Base-by-base conservation (phyloP, 371 early-diverging fungal species). In the Apophysomyces trapeziformis region DNA sequence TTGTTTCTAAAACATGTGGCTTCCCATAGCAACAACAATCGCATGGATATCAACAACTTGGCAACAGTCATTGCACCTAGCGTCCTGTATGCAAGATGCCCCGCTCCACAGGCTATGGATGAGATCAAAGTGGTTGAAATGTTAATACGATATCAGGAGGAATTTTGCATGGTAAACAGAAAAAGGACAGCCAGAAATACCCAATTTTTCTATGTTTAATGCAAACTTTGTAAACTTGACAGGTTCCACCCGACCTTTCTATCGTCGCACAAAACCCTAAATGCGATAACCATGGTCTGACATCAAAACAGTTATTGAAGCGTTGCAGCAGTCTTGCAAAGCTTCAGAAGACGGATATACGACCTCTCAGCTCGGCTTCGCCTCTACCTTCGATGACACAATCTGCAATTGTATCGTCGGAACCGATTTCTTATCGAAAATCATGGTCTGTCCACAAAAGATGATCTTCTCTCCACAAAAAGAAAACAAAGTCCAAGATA, bases 61-160 rank as follows among this genome's bases (percentile, higher is more conserved):
- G 96, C 98, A 0, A 93, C 94, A 0, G 94, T 98, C 2, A 90
- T 98, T 60, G 89, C 97, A 0, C 99, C 99, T 7, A 97, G 93
- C 66, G 87, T 98, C 7, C 76, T 97, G 46, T 96, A 73, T 65
- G 68, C 65, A 35, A 68, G 57, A 56, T 44, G 68, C 43, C 26
- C 58, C 6, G 44, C 61, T 45, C 67, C 64, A n/a, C 87, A 87
- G 57, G 70, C 76, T 1, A 65, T 69, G 36, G 72, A 72, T 59
- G 94, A 94, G 16, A 92, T 94, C 59, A 83, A 84, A 38, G 91
- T 91, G 1, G 87, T 95, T 36, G 85, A 91, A 77, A 87, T 84
- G 72, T 72, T 96, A 18, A 80, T 94, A 69, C 76, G 76, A 38
- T 77, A 88, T 46, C 90, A 90, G 64, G 91, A 94, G 56, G 83